Evolutionary conservation across 768 basidiomycete genomes (phyloP), one percentile per base, ranked within the genome.

Genomic region (Rhizopogon vesiculosus): DNA sequence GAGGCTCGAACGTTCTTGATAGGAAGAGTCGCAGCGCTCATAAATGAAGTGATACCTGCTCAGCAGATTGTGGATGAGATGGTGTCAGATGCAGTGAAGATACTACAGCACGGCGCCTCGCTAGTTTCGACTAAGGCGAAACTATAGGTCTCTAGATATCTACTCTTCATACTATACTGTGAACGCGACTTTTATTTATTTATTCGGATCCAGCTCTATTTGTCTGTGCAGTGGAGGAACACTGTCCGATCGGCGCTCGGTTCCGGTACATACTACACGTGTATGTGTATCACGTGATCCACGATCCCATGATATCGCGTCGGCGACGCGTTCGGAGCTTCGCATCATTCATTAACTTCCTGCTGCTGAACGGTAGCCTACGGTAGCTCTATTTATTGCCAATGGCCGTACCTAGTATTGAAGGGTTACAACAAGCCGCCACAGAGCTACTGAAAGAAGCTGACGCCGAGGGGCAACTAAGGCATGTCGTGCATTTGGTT

Each of bases 31-130:
- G 79, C 90, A 13, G 85, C 80, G 2, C 74, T 89, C 44, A 85
- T 91, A 56, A 65, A 87, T 54, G 89, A 94, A 1, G 70, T 96
- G 35, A 77, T 85, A 10, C 91, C 94, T 5, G 94, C 93, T 7
- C 83, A 92, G 73, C 76, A 77, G 49, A 95, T 95, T 61, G 77
- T 93, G 46, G 90, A 93, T 29, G 78, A 79, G 56, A 94, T 95
- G 92, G 79, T 87, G 18, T 70, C 72, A 7, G 81, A 82, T 4
- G 85, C 85, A 8, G 78, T 73, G 41, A 67, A 67, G 64, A 73
- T 80, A 49, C 58, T 86, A 49, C 70, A 74, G 51, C 69, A 69
- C 43, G 73, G 74, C 42, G 72, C 66, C 40, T 71, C 73, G 38
- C 55, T 71, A 54, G 68, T 81, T 7, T 67, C 64, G 41, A 55